Percentiles rank a stretch among this genome's conserved stretches.
Conservation (phyloP, 257 asterid species). For the Ilex asprella region DNA sequence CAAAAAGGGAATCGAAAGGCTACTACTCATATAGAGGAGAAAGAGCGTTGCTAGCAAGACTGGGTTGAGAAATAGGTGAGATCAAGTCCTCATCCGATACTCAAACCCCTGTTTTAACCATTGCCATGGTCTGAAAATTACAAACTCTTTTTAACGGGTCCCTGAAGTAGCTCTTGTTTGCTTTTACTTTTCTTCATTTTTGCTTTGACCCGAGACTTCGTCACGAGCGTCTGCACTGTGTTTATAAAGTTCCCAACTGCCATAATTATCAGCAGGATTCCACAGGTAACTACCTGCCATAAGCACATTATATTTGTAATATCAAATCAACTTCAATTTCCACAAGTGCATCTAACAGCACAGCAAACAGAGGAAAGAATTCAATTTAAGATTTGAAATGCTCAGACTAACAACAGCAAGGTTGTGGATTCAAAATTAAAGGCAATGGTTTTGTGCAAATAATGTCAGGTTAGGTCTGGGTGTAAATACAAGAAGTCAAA, state of each 20-base stretch:
- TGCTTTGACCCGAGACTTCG: slow-evolving; percentile 80
- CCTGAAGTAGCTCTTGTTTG: slow-evolving; percentile 58
- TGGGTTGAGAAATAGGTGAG: slow-evolving; percentile 3
- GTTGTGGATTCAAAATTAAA: too few relatives aligned
- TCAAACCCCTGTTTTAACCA: neutral
- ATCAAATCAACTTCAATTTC: too few relatives aligned
- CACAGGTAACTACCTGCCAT: slow-evolving; percentile 83
- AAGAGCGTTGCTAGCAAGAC: neutral
- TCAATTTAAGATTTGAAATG: too few relatives aligned
- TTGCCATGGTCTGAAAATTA: slow-evolving; percentile 24
- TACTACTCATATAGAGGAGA: slow-evolving; percentile 5
- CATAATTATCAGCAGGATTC: slow-evolving; percentile 83
- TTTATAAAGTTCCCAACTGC: slow-evolving; percentile 85
- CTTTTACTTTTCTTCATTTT: slow-evolving; percentile 71
- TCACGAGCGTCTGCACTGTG: slow-evolving; percentile 85
- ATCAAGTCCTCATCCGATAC: neutral
- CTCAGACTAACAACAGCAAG: too few relatives aligned
- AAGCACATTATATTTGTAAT: neutral
- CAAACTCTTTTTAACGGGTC: slow-evolving; percentile 28
- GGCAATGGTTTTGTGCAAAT: too few relatives aligned
- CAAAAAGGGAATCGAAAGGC: slow-evolving; percentile 4
- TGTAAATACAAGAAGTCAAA: too few relatives aligned
- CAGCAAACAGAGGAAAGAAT: too few relatives aligned
- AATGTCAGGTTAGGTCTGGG: too few relatives aligned
- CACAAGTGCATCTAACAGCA: too few relatives aligned